Percentiles rank a stretch among this genome's conserved stretches.
These are phyloP conservation scores for Rhododendron ferrugineum DNA, from an alignment of 148 eudicot genomes.

Conservation along the genomic window DNA sequence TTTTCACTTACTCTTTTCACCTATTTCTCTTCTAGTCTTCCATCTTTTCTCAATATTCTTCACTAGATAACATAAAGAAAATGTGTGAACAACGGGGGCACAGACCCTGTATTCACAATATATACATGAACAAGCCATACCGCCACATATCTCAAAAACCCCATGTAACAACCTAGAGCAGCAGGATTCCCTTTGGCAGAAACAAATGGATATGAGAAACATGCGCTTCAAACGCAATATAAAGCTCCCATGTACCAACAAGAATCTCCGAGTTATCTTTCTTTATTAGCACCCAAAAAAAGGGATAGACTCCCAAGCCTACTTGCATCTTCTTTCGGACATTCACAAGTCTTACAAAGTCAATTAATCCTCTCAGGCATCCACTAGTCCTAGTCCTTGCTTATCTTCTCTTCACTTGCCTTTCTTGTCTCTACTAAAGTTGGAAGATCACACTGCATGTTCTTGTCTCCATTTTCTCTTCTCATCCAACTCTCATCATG, in stretches of 20 bases:
- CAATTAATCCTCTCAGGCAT: background rate
- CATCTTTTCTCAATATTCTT: background rate
- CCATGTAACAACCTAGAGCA: background rate
- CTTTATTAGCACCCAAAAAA: background rate
- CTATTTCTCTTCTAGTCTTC: background rate
- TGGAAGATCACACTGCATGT: background rate
- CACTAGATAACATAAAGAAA: background rate
- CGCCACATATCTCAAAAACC: background rate
- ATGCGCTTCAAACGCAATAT: background rate
- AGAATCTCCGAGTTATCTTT: background rate
- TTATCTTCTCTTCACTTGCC: background rate
- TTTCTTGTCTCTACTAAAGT: background rate
- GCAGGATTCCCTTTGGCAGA: background rate
- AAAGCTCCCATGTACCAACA: background rate
- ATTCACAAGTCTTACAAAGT: background rate
- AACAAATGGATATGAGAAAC: background rate
- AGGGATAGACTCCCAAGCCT: background rate
- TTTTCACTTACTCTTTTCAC: background rate
- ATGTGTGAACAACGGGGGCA: background rate
- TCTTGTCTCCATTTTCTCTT: background rate
- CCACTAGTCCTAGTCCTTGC: background rate
- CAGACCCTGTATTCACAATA: background rate
- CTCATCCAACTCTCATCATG: background rate
- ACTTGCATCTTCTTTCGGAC: background rate
- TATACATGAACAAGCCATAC: background rate